Conservation (phyloP, 108 stramenopile species). For the Nitzschia palea region DNA sequence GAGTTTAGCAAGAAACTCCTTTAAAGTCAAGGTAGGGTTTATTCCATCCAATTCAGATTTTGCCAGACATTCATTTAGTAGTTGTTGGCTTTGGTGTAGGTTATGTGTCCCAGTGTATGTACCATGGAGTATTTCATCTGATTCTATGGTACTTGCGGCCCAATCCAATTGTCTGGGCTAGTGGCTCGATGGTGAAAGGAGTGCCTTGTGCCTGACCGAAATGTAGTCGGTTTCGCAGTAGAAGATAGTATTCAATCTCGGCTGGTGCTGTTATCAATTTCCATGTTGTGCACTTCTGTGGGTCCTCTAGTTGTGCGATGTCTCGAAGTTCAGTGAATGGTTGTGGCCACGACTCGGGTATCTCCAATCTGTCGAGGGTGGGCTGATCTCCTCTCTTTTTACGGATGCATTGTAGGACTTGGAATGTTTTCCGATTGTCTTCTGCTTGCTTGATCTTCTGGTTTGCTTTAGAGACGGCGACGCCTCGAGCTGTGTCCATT, state of each 20-base stretch:
- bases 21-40: not conserved
- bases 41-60: not conserved
- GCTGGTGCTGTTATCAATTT: not conserved
- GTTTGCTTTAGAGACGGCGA: too few relatives aligned
- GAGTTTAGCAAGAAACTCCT: not conserved
- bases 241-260: not conserved
- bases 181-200: not conserved
- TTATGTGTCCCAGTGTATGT: not conserved
- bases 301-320: not conserved
- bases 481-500: not conserved
- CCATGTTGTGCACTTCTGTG: not conserved
- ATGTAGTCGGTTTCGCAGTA: not conserved
- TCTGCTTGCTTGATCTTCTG: too few relatives aligned
- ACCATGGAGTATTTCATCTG: not conserved
- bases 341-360: not conserved
- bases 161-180: too few relatives aligned
- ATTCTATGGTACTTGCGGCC: not conserved
- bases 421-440: too few relatives aligned
- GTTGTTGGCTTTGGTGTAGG: not conserved
- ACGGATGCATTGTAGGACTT: too few relatives aligned
- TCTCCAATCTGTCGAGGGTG: not conserved
- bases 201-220: conserved; percentile 7
- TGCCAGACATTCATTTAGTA: not conserved
- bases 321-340: not conserved
- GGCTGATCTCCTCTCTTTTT: not conserved